A percentile compares a stretch with the other conserved stretches of the same genome.
Evolutionary conservation across 441 rosid species (phyloP).

Genomic region (Populus hybrid): DNA sequence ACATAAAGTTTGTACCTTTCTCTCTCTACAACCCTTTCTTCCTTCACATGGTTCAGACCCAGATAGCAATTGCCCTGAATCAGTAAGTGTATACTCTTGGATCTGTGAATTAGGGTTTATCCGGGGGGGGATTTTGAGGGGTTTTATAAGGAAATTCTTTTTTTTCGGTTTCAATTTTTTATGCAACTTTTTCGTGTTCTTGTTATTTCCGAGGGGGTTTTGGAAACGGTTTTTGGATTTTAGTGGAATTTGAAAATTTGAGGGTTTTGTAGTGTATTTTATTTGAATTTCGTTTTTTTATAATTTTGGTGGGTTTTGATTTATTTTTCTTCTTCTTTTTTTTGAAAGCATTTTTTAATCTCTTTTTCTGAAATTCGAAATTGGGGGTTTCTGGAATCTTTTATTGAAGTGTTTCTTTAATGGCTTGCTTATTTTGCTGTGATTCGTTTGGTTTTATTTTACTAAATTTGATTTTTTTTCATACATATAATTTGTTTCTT

Average conservation of each 20-base stretch:
- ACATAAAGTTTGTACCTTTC: conserved; percentile 18
- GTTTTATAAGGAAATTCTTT: neutral
- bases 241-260: neutral
- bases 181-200: neutral
- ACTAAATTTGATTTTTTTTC: neutral
- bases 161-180: neutral
- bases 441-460: neutral
- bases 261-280: neutral
- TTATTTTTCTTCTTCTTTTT: neutral
- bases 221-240: conserved; percentile 1
- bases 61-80: conserved; percentile 24
- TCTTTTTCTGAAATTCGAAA: neutral
- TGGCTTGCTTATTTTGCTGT: neutral
- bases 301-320: neutral
- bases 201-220: neutral
- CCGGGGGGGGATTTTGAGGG: conserved; percentile 3
- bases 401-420: neutral
- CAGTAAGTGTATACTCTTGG: conserved; percentile 40
- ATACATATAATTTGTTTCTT: neutral
- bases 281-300: neutral
- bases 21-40: conserved; percentile 13
- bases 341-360: neutral
- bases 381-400: neutral
- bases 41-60: conserved; percentile 22
- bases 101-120: conserved; percentile 58